Evolutionary conservation across 805 yeast genomes (phyloP), one percentile per base, ranked within the genome.

Genomic region (Ogataea philodendri): DNA sequence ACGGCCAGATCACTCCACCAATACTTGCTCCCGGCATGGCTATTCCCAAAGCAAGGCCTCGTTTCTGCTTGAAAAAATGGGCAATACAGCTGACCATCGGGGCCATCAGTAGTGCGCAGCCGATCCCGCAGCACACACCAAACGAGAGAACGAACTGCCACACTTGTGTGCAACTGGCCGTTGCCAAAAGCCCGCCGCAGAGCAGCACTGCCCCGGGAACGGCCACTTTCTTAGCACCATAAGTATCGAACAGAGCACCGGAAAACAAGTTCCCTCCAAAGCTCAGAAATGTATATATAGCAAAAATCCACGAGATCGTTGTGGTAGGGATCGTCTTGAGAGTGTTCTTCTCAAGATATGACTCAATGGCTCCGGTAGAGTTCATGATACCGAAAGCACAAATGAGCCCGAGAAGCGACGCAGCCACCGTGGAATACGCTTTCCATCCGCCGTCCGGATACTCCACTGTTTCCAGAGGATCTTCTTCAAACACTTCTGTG

Each of bases 261-360:
- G 69, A 63, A 26, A 71, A 52, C 28, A 71, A 53, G 14, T 65
- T 57, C 5, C 64, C 51, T 7, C 69, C 61, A 54, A 38, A 79
- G 40, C 42, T 71, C 65, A 46, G 67, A 50, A 59, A 71, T 4
- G 59, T 36, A 30, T 40, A 75, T 20, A 81, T 56, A 1, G 87
- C 77, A 51, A 83, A 84, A 39, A 83, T 73, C 93, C 90, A 84
- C 1, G 85, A 76, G 4, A 81, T 65, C 3, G 74, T 55, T 14
- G 79, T 65, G 10, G 76, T 64, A 10, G 70, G 54, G 15, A 66
- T 55, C 21, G 65, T 45, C 5, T 52, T 50, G 38, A 83, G 62
- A 42, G 77, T 78, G 50, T 80, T 71, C 11, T 59, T 55, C 3
- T 74, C 60, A 2, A 82, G 68, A 53, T 76, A 81, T 1, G 84